These are phyloP conservation scores for Fagus sylvatica DNA, from an alignment of 306 rosid species.

Conservation along the genomic window DNA sequence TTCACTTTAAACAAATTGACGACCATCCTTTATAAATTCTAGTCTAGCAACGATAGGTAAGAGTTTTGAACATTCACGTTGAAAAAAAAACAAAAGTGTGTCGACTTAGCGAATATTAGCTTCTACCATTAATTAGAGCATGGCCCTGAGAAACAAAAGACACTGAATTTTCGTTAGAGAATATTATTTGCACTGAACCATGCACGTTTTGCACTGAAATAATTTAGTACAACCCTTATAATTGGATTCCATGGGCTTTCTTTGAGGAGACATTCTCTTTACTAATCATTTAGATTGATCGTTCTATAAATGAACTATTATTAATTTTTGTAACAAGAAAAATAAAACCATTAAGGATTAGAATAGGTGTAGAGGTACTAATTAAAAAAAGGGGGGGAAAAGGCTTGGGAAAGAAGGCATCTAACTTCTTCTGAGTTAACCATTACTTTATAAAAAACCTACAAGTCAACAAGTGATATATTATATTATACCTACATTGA, in stretches of 20 bases:
- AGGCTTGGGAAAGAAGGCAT: constrained; percentile 32
- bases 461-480: constrained; percentile 18
- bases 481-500: constrained; percentile 17
- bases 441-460: neutral
- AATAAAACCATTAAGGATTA: constrained; percentile 4
- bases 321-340: neutral
- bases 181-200: neutral
- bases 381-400: neutral
- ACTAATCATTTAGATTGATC: neutral
- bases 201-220: neutral
- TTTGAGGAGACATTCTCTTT: neutral
- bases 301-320: neutral
- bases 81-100: no score
- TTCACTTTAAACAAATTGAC: no score
- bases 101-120: no score
- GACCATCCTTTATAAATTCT: no score
- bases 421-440: constrained; percentile 33
- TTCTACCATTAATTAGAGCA: no score
- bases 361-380: neutral
- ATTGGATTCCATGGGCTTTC: neutral
- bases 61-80: no score
- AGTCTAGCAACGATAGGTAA: no score
- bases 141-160: neutral
- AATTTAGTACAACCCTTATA: neutral
- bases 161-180: neutral